Evolutionary conservation across 768 basidiomycete species (phyloP).

Genomic region (Auricularia heimuer): DNA sequence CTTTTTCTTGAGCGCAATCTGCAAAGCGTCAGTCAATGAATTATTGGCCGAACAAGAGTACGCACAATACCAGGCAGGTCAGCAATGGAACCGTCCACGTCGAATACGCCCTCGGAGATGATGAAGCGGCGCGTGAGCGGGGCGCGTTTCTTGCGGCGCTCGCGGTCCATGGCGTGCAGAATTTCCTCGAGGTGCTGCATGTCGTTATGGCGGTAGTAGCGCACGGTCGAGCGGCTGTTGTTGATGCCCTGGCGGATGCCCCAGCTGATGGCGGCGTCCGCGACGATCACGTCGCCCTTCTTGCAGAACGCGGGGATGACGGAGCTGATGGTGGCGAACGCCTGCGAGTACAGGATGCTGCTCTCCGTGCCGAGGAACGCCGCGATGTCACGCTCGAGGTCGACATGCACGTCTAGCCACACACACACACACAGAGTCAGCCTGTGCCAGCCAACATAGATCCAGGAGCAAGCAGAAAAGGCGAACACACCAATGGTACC

Average conservation of each 20-base stretch:
- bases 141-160: constrained; percentile 69
- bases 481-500: constrained; percentile 73
- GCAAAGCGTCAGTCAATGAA: not conserved
- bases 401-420: constrained; percentile 74
- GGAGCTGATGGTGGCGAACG: constrained; percentile 83
- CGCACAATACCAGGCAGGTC: constrained; percentile 87
- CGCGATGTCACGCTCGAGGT: constrained; percentile 81
- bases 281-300: constrained; percentile 95
- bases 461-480: not conserved
- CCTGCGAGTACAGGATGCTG: constrained; percentile 88
- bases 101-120: constrained; percentile 93
- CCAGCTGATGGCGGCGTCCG: constrained; percentile 92
- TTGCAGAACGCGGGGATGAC: constrained; percentile 98
- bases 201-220: constrained; percentile 97
- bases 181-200: constrained; percentile 84
- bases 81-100: constrained; percentile 85
- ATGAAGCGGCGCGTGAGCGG: constrained; percentile 89
- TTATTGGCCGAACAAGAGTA: constrained; percentile 7
- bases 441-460: no score
- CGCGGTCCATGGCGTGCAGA: constrained; percentile 74
- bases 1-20: constrained; percentile 92
- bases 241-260: constrained; percentile 93
- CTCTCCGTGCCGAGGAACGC: constrained; percentile 84
- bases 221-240: constrained; percentile 81
- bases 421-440: not conserved